phyloP scores from a whole-genome alignment of 139 green algal species.

The Nannochloris sp. region DNA sequence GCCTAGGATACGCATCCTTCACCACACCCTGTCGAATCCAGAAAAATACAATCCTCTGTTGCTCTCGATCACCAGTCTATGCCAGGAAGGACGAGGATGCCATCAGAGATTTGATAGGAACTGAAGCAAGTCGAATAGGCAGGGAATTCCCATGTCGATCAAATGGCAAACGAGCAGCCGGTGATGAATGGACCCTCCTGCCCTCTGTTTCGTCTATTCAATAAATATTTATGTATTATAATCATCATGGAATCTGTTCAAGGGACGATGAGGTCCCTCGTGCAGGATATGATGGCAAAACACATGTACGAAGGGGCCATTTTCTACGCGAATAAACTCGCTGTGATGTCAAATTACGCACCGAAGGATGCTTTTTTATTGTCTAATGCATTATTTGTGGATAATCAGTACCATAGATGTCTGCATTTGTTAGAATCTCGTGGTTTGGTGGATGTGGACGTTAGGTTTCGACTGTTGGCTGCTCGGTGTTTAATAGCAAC shows the following conservation, averaged over 20 bases:
- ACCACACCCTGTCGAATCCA: no score
- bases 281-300: constrained; percentile 82
- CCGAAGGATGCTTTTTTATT: constrained; percentile 75
- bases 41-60: no score
- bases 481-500: constrained; percentile 66
- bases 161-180: no score
- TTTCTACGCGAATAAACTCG: constrained; percentile 95
- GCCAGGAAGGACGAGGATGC: no score
- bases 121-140: no score
- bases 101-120: no score
- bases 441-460: constrained; percentile 41
- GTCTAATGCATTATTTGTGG: constrained; percentile 66
- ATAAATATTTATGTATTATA: no score
- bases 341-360: constrained; percentile 48
- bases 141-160: no score
- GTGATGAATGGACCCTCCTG: no score
- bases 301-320: constrained; percentile 76
- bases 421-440: constrained; percentile 47
- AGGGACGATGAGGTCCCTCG: constrained; percentile 39
- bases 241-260: background rate
- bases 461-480: constrained; percentile 62
- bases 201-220: no score
- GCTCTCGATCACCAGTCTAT: no score
- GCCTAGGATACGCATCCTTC: no score
- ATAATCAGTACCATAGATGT: constrained; percentile 61